A percentile compares a stretch with the other conserved stretches of the same genome.
Evolutionary conservation across 2,329 filamentous ascomycete genomes (phyloP).

Genomic region (Spiromastix sp.): DNA sequence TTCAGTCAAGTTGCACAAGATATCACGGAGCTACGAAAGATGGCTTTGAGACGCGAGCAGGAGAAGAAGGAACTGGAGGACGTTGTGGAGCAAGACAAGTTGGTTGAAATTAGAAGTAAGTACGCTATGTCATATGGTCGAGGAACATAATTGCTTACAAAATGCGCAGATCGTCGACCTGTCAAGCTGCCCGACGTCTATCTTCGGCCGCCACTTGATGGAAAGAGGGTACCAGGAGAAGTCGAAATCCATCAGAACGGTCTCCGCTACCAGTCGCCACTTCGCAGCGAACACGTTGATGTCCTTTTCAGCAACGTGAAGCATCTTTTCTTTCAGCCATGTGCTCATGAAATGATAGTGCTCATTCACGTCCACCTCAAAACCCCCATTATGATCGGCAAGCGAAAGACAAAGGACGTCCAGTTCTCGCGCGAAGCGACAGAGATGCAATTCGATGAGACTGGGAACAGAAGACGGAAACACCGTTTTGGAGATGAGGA

Average conservation of each 20-base stretch:
- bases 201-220: slow-evolving; percentile 88
- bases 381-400: slow-evolving; percentile 95
- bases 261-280: slow-evolving; percentile 81
- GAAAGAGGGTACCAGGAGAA: slow-evolving; percentile 90
- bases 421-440: slow-evolving; percentile 98
- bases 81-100: slow-evolving; percentile 96
- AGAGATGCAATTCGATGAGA: slow-evolving; percentile 98
- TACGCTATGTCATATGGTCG: neutral
- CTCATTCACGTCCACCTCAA: slow-evolving; percentile 97
- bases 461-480: slow-evolving; percentile 93
- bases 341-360: slow-evolving; percentile 89
- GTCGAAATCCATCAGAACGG: slow-evolving; percentile 98
- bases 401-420: slow-evolving; percentile 98
- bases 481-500: slow-evolving; percentile 97
- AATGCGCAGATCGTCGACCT: slow-evolving; percentile 74
- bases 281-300: slow-evolving; percentile 77
- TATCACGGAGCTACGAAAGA: slow-evolving; percentile 94
- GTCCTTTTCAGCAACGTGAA: slow-evolving; percentile 97
- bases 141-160: too few relatives aligned
- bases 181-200: slow-evolving; percentile 88
- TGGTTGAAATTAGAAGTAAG: slow-evolving; percentile 85
- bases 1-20: slow-evolving; percentile 86
- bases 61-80: slow-evolving; percentile 99
- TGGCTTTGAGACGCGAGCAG: slow-evolving; percentile 81
- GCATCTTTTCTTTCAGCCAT: slow-evolving; percentile 97